These are phyloP conservation scores for Dioszegia aurantiaca DNA, from an alignment of 768 basidiomycete species.

Conservation along the genomic window DNA sequence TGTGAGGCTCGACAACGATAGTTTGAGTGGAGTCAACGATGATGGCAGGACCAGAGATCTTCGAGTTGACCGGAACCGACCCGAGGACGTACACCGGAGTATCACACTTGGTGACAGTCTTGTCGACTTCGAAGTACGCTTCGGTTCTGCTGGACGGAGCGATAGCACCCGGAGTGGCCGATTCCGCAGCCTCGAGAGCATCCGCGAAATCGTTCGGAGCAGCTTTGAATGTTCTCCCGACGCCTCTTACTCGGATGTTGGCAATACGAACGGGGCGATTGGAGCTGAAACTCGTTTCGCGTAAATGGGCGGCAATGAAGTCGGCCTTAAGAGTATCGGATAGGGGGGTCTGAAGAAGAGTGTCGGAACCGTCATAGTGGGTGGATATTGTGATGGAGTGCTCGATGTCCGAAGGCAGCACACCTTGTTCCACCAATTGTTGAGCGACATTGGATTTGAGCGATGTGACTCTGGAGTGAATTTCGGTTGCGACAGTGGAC, in stretches of 20 bases:
- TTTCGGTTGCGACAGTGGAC: neutral
- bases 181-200: constrained; percentile 14
- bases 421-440: constrained; percentile 20
- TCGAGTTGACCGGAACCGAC: constrained; percentile 54
- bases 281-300: constrained; percentile 35
- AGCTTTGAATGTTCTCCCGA: constrained; percentile 34
- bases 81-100: constrained; percentile 19
- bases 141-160: constrained; percentile 17
- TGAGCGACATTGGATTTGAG: constrained; percentile 12
- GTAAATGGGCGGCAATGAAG: constrained; percentile 30
- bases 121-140: constrained; percentile 29
- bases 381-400: constrained; percentile 25
- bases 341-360: constrained; percentile 32
- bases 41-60: constrained; percentile 83
- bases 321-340: constrained; percentile 17
- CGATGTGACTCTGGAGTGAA: constrained; percentile 45
- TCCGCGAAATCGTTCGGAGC: constrained; percentile 29
- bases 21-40: constrained; percentile 93
- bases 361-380: constrained; percentile 36
- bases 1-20: constrained; percentile 62
- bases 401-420: constrained; percentile 7
- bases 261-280: constrained; percentile 26
- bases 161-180: neutral
- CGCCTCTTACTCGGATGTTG: constrained; percentile 31
- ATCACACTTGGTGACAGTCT: constrained; percentile 14